Base-by-base conservation (phyloP, 257 asterid genomes). In the Nicotiana sylvestris region DNA sequence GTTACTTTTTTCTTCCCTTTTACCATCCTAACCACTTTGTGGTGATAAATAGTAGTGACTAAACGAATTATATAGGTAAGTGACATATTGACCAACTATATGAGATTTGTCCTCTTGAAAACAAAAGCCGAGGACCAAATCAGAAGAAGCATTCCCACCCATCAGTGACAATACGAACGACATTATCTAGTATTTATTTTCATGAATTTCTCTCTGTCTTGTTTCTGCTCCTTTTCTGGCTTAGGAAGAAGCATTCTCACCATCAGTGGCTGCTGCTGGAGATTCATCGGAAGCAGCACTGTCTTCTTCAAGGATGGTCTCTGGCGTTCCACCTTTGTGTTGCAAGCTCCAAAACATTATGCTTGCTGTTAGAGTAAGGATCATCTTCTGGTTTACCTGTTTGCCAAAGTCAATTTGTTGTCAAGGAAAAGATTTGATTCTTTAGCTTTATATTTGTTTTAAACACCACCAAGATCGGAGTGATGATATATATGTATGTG, bases 261-360 rank as follows among this genome's bases (percentile, higher is more conserved):
- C 65, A 51, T 16, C 80, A 76, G 29, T 9, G 27, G 64, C 17
- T 29, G 64, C 62, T 13, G 16, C 35, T 27, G 80, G 80, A 49
- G 80, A 51, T 51, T 21, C 65, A 16, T 76, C 80, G 4, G 15
- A 74, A 74, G 80, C 80, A 76, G 46, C 65, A 29, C 4, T 27
- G 29, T 76, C 80, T 76, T 76, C 80, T 76, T 76, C 80, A 76
- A 62, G 80, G 64, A 76, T 53, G 80, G 80, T 51, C 46, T 76
- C 65, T 51, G 65, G 64, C 16, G 80, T 29, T 49, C 30, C 80
- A 4, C 64, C 80, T 76, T 76, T 51, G 55, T 76, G 80, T 53
- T 27, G 80, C 65, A 76, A 76, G 80, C 80, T 76, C 80, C 80
- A 76, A 76, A 49, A 76, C 80, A 76, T 76, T 27, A 76, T 76